phyloP scores from a whole-genome alignment of 495 filamentous ascomycete species.

The Penicillium fimorum region DNA sequence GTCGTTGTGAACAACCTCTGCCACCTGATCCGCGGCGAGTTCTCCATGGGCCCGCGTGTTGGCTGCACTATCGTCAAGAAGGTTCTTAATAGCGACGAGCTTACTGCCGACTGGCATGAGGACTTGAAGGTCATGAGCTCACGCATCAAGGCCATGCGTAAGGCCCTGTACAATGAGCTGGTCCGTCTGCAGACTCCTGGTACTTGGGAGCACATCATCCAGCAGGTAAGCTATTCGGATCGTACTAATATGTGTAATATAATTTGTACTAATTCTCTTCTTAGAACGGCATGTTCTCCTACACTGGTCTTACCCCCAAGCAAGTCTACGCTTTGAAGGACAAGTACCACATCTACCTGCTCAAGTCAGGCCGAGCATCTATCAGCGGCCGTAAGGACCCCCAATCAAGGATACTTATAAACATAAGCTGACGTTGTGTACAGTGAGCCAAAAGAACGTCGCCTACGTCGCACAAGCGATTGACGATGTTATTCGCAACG shows the following conservation, averaged over 20 bases:
- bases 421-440: conserved; percentile 11
- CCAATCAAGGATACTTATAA: background rate
- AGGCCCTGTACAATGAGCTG: conserved; percentile 45
- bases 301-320: conserved; percentile 46
- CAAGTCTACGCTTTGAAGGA: conserved; percentile 48
- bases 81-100: conserved; percentile 39
- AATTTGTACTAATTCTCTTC: conserved; percentile 12
- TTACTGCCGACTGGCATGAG: conserved; percentile 48
- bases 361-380: conserved; percentile 48
- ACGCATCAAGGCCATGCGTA: conserved; percentile 50
- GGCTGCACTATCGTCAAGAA: conserved; percentile 52
- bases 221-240: conserved; percentile 35
- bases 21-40: conserved; percentile 48
- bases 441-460: conserved; percentile 56
- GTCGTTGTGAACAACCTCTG: conserved; percentile 44
- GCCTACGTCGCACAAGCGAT: conserved; percentile 49
- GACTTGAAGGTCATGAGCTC: conserved; percentile 52
- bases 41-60: conserved; percentile 48
- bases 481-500: conserved; percentile 46
- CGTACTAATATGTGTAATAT: background rate
- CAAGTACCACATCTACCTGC: conserved; percentile 50
- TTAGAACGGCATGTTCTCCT: conserved; percentile 56
- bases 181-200: conserved; percentile 45
- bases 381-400: conserved; percentile 47
- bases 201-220: conserved; percentile 49